Evolutionary conservation across 768 basidiomycete species (phyloP), one percentile per base, ranked within the genome.

Genomic region (Boletus pseudopeckii): DNA sequence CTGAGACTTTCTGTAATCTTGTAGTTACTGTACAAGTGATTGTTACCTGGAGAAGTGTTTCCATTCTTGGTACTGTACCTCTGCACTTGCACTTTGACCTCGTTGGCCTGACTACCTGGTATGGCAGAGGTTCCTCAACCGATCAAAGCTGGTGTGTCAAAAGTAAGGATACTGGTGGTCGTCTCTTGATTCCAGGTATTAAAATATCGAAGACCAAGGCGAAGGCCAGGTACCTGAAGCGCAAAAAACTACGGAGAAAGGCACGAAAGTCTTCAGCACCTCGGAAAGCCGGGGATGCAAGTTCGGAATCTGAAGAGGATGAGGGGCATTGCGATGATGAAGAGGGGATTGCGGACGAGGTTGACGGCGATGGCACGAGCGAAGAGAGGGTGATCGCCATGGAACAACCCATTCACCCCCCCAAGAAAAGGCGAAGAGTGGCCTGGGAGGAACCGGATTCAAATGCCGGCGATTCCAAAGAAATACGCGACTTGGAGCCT

Each of bases 151-250:
- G 51, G 43, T 4, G 53, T 33, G 26, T 53, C 61, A 43, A 68
- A 62, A 43, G 64, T 68, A 48, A 64, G 64, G 45, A 49, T n/a
- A 10, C 33, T 20, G 24, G 18, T 46, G 13, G 15, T 52, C n/a
- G 24, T 49, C 3, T 39, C 42, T 26, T 45, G 7, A 15, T 20
- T 32, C 24, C 18, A 41, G 18, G 34, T 14, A 26, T 39, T 56
- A 30, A 66, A 37, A 32, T 8, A 13, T 33, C 32, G 2, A 59
- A 84, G 78, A 66, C 89, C 1, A 85, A 79, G 52, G 85, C 88
- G 1, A 88, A 90, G 67, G 71, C 81, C 60, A 75, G 84, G 54
- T 90, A 92, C 66, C 73, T 90, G 40, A 84, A 80, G 64, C 81
- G 82, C 46, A 92, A 92, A 72, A 82, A 81, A 57, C 77, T 80